Base-by-base conservation (phyloP, 805 yeast genomes). In the Clavispora phyllophila region DNA sequence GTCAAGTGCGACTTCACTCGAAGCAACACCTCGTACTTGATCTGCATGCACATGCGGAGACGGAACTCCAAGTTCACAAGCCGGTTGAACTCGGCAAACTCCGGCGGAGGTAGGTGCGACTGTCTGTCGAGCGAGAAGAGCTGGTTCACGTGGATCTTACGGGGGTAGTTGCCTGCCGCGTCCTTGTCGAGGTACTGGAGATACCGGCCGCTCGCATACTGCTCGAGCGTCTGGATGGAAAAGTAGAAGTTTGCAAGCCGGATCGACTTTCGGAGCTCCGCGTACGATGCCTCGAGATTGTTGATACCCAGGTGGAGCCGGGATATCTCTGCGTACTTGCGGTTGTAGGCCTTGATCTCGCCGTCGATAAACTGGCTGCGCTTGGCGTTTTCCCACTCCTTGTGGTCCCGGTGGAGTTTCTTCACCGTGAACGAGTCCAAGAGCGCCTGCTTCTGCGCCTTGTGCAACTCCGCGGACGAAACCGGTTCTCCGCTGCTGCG, bases 351-450 rank as follows among this genome's bases (percentile, higher is more conserved):
- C 7, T 38, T 40, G 7, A 62, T 52, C 18, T 64, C 62, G 13
- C 45, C 37, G 10, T 54, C 46, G 3, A 64, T 44, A 33, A 63
- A 61, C 38, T 44, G 41, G 9, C 48, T 45, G 19, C 28, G 52
- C 32, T 46, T 39, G 3, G 41, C 38, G 24, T 49, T 33, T 36
- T 65, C 63, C 65, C 65, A 62, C 17, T 51, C 56, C 47, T 63
- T 60, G 49, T 54, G 62, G 5, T 52, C 55, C 36, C 54, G 51
- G 34, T 65, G 69, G 36, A 62, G 54, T 43, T 55, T 57, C 46
- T 56, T 66, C 33, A 65, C 58, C 19, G 55, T 41, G 44, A 63
- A 65, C 19, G 73, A 67, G 42, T 67, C 73, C 14, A 68, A 48
- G 2, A 66, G 49, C 32, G 53, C 55, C 31, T 53, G 44, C 43